Evolutionary conservation across 306 rosid genomes (phyloP).

Genomic region (Fragaria nilgerrensis): DNA sequence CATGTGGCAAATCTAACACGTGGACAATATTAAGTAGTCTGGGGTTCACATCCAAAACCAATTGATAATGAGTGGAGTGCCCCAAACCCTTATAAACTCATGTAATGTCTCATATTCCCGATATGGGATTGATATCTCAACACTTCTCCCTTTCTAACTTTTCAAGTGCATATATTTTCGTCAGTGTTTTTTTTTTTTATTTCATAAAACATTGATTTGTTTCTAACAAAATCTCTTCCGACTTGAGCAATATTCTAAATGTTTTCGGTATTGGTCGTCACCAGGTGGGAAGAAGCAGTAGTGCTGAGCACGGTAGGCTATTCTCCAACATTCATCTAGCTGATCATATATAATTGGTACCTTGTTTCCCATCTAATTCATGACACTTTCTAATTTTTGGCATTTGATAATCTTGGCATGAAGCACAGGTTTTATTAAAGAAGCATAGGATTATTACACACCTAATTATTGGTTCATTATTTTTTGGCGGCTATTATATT

Average conservation of each 20-base stretch:
- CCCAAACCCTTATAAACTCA: too few species aligned
- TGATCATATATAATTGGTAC: not conserved
- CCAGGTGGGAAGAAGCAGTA: not conserved
- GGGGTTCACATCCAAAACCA: too few species aligned
- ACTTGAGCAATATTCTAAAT: not conserved
- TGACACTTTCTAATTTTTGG: not conserved
- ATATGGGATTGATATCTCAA: too few species aligned
- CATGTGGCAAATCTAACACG: too few species aligned
- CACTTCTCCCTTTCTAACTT: not conserved
- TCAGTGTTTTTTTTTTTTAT: not conserved
- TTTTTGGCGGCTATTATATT: not conserved
- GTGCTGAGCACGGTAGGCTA: not conserved
- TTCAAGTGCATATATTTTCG: not conserved
- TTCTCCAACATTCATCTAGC: too few species aligned
- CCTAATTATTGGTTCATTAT: not conserved
- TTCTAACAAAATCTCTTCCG: not conserved
- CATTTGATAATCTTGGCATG: not conserved
- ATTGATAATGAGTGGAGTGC: too few species aligned
- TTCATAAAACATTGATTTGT: not conserved
- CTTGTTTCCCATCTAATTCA: not conserved
- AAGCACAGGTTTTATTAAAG: not conserved
- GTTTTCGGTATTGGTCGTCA: not conserved
- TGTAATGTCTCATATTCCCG: too few species aligned
- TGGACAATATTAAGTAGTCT: too few species aligned
- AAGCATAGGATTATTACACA: not conserved